Evolutionary conservation across 805 yeast genomes (phyloP), one percentile per base, ranked within the genome.

Genomic region (Saccharomycopsis fermentans): DNA sequence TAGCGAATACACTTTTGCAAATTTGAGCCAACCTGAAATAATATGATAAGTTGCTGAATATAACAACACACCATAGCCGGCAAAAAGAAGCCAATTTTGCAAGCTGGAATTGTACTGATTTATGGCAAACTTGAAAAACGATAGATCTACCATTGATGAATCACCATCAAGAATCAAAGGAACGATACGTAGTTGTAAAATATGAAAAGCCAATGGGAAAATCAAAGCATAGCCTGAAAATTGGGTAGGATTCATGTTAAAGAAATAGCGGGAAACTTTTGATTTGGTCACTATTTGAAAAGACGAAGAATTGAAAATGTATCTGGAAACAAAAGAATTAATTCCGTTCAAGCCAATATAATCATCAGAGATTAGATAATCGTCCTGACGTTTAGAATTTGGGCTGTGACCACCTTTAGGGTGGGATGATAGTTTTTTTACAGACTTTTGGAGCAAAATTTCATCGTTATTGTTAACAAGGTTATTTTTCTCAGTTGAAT

Each of bases 91-190:
- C 9, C 57, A 36, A 6, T 69, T 69, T 43, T 43, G 50, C 29
- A 43, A 43, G 16, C 9, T 29, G 12, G 50, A 43, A 1, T 72
- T 73, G 17, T 60, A 54, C 24, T 64, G 36, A n/a, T 34, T 50
- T 11, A 78, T 56, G 1, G 73, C 65, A 61, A 77, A 76, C 0
- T 82, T 64, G 9, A 86, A 72, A 64, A 74, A 85, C 8, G 78
- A 77, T 51, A 87, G 69, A 51, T 72, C 76, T 21, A 87, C 69
- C 57, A 78, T 70, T 1, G 84, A 76, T 2, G 85, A 79, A 67
- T 86, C 92, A 0, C 89, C 90, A 59, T 84, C 87, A 1, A 81
- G 71, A 1, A 65, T 17, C n/a, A 73, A 29, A 0, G 92, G 90
- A 0, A 73, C 71, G 3, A 75, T 54, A 56, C 89, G 72, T 62